A percentile compares a stretch with the other conserved stretches of the same genome.
phyloP scores from a whole-genome alignment of 2,329 filamentous ascomycete genomes.

The Daldinia eschscholtzii region DNA sequence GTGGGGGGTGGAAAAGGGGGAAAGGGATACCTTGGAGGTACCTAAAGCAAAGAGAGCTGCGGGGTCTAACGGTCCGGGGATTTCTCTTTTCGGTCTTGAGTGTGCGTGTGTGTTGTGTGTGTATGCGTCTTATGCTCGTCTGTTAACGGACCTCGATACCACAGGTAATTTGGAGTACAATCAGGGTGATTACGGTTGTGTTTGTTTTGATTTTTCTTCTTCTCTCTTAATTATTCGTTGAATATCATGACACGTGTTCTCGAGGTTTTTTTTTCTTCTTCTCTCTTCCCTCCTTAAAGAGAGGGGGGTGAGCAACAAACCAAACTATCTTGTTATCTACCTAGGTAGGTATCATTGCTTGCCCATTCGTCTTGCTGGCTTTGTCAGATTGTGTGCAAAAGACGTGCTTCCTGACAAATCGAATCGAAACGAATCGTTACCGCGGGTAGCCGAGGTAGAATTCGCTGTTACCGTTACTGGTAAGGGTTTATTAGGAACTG shows the following conservation, averaged over 20 bases:
- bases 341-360: background rate
- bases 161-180: slow-evolving; percentile 43
- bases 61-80: slow-evolving; percentile 5
- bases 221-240: slow-evolving; percentile 14
- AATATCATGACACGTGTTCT: slow-evolving; percentile 33
- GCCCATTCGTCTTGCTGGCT: background rate
- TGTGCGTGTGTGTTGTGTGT: slow-evolving; percentile 14
- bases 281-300: background rate
- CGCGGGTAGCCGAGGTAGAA: slow-evolving; percentile 19
- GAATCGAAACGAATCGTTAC: background rate
- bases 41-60: slow-evolving; percentile 1
- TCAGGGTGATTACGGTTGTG: slow-evolving; percentile 33
- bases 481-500: background rate
- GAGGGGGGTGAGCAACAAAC: no score
- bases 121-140: slow-evolving; percentile 7
- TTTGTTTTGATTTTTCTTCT: background rate
- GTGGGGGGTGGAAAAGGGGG: no score
- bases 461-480: background rate
- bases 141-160: slow-evolving; percentile 37
- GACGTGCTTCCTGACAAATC: slow-evolving; percentile 21
- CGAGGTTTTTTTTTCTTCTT: background rate
- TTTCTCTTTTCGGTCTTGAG: slow-evolving; percentile 14
- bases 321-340: no score
- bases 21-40: slow-evolving; percentile 2
- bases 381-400: slow-evolving; percentile 9